Evolutionary conservation across 306 rosid species (phyloP), one percentile per base, ranked within the genome.

Genomic region (Rubus idaeus): DNA sequence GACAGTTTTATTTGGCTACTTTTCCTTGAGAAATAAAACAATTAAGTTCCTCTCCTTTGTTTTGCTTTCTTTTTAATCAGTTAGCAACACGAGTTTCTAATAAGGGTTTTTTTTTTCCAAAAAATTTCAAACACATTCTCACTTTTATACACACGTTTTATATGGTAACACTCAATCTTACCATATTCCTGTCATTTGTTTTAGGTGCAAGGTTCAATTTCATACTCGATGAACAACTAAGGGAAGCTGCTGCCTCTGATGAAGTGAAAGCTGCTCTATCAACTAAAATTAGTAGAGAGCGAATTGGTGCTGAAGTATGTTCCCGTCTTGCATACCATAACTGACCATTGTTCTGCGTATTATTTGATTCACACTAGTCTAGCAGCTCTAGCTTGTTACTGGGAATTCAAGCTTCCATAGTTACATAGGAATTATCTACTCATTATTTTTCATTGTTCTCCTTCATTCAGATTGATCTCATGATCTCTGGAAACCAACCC

Each of bases 191-290:
- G 70, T 76, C 49, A 20, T 83, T 74, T 17, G 56, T 13, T 61
- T 76, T 83, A 95, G 98, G 92, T 80, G 93, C 98, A 71, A 88
- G 97, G 78, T 92, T 95, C 87, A 88, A 78, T 23, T 95, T 95
- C 53, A 53, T 80, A 74, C 80, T 95, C 70, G 96, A 92, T 71
- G 93, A 88, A 88, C 92, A 90, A 68, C 85, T 95, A 71, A 95
- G 90, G 82, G 83, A 73, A 78, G 97, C 98, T 81, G 98, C 97
- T 75, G 84, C 97, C 46, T 88, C 83, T 68, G 88, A 87, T 84
- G 97, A 90, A 57, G 97, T 95, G 71, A 92, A 88, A 83, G 84
- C 82, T 83, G 98, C 97, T 74, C 88, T 92, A 9, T 88, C 88
- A 42, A 87, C 86, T 76, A 95, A 95, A 91, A 90, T 95, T 83